These are phyloP conservation scores for Mucor piriformis DNA, from an alignment of 371 early-diverging fungal genomes.

Conservation along the genomic window DNA sequence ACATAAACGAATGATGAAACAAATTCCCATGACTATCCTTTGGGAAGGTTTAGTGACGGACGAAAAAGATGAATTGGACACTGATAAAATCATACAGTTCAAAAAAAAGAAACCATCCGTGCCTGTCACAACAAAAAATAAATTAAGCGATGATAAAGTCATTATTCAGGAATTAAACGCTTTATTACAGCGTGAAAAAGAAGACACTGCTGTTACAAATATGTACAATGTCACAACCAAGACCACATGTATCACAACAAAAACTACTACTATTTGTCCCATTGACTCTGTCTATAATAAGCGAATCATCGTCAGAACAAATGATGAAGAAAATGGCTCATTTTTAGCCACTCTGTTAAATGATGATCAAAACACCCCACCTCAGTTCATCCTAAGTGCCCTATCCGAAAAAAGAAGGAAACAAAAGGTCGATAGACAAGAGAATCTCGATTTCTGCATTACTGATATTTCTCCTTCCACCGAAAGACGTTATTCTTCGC, in stretches of 20 bases:
- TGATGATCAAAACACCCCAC: not conserved
- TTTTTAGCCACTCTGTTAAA: conserved; percentile 34
- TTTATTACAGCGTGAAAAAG: not conserved
- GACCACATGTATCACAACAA: conserved; percentile 35
- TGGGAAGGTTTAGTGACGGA: conserved; percentile 51
- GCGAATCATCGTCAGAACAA: conserved; percentile 32
- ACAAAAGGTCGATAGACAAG: conserved; percentile 39
- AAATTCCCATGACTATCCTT: conserved; percentile 39
- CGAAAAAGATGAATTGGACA: conserved; percentile 21
- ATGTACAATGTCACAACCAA: conserved; percentile 41
- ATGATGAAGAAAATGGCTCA: conserved; percentile 38
- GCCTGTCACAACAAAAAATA: not conserved
- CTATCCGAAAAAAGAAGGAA: conserved; percentile 52
- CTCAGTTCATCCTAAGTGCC: conserved; percentile 47
- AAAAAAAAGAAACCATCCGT: conserved; percentile 2
- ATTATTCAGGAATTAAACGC: conserved; percentile 16
- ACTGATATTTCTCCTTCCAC: not conserved
- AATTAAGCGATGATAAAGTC: not conserved
- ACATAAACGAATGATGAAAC: conserved; percentile 51
- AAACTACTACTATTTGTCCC: conserved; percentile 42
- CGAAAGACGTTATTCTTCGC: conserved; percentile 13
- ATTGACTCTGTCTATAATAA: conserved; percentile 20
- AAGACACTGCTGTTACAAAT: not conserved
- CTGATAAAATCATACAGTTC: conserved; percentile 13
- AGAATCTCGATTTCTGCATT: conserved; percentile 8